Percentiles rank a stretch among this genome's conserved stretches.
Evolutionary conservation across 78 protist genomes (phyloP).

Genomic region (Dictyostelium capitatum): DNA sequence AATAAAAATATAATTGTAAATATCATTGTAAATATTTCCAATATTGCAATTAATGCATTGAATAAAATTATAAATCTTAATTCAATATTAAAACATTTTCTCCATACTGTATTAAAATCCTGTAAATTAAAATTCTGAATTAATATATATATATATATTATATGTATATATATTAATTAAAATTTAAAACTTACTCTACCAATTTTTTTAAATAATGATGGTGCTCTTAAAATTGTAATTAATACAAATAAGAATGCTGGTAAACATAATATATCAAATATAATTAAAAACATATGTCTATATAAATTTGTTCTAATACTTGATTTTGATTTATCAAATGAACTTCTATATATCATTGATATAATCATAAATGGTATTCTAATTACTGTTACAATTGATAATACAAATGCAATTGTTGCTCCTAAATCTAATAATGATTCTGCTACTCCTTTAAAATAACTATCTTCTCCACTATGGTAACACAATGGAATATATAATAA

Average conservation of each 20-base stretch:
- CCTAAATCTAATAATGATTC: conserved; percentile 46
- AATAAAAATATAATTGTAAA: conserved; percentile 13
- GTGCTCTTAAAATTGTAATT: conserved; percentile 11
- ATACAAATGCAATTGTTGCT: conserved; percentile 21
- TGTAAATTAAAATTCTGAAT: no score
- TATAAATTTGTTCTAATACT: conserved; percentile 37
- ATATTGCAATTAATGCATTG: background rate
- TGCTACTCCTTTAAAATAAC: conserved; percentile 38
- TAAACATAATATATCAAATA: conserved; percentile 26
- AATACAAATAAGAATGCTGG: background rate
- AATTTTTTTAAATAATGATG: background rate
- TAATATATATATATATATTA: background rate
- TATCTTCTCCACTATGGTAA: conserved; percentile 23
- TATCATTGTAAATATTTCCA: background rate
- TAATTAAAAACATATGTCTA: conserved; percentile 4
- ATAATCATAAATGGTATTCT: conserved; percentile 62
- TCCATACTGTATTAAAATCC: no score
- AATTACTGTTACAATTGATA: conserved; percentile 46
- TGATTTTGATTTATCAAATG: background rate
- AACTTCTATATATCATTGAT: background rate
- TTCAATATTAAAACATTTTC: background rate
- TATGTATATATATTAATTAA: no score
- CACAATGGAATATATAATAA: background rate
- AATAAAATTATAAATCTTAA: conserved; percentile 1
- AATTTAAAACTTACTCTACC: background rate